Base-by-base conservation (phyloP, 179 eudicot species). In the Actinidia arguta region DNA sequence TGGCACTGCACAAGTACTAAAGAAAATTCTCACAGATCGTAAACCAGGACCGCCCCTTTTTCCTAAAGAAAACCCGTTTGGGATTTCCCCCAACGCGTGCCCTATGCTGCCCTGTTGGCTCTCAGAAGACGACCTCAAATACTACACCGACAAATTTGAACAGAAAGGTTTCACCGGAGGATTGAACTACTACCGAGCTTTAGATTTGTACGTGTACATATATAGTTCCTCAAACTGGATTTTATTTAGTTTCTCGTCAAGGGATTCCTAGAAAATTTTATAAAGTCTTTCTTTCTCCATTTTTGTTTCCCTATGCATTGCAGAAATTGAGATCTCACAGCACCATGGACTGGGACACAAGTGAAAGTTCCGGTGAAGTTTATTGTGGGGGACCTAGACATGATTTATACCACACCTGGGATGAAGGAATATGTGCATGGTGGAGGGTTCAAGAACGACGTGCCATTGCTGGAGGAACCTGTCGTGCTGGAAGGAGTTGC, bases 301-400 rank as follows among this genome's bases (percentile, higher is more conserved):
- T 42, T 17, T 18, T 20, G 20, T 36, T 7, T 25, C 12, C 44
- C 1, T 70, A 5, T 71, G 14, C 47, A 52, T 55, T 51, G 64
- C 87, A 94, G 98, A 83, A 94, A 89, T 48, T 94, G 98, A 97
- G 97, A 93, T 87, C 85, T 94, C 25, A 91, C 87, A 5, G 94
- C 94, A 0, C 81, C 98, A 50, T 94, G 98, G 98, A 89, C 89
- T 4, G 94, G 95, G 25, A 82, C 83, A 27, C 75, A 91, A 73
- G 86, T 94, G 71, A 87, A 86, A 47, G 90, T 92, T 48, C 98
- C 98, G 0, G 92, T 90, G 0, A 91, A 87, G 76, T 92, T 88
- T 17, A 80, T 94, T 0, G 92, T 90, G 14, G 98, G 98, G 14
- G 94, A 92, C 42, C 51, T 67, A 70, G 98, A 94, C 81, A 86